Base-by-base conservation (phyloP, 139 green algal species). In the Coelastrella sp. region DNA sequence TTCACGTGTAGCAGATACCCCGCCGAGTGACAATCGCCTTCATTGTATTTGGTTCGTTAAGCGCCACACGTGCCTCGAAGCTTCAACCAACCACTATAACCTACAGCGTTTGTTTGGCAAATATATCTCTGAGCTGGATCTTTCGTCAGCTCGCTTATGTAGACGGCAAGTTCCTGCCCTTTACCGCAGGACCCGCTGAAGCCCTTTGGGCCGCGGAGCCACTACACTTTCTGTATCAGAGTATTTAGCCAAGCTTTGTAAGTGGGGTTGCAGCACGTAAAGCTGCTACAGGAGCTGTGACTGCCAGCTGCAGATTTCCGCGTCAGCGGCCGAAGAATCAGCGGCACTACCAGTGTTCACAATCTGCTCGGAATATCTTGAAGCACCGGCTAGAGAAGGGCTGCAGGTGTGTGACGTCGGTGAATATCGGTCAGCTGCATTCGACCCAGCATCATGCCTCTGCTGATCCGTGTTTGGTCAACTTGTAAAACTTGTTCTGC, bases 201-300 rank as follows among this genome's bases (percentile, higher is more conserved):
- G 59, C 90, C 90, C 66, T 76, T 47, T 47, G 32, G 82, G 3
- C 89, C 95, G 59, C 74, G 95, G 19, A 71, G 89, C n/a, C 71
- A 77, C 5, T 90, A 14, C 16, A 71, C 4, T 7, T 14, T 71
- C 64, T 10, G 61, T 71, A 4, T 7, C 64, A 71, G 16, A 20
- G 64, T 47, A 47, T 47, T 47, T 47, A 47, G 32, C 32, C 32
- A 47, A 47, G 16, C 4, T 71, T 71, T 14, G 3, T 71, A 71
- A 11, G 13, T 71, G 3, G 16, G 13, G 64, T 11, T 14, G 16
- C 64, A 71, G 13, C 16, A 11, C 64, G 16, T 71, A 14, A 11
- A 71, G 16, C 13, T 71, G 3, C 13, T 71, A 11, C 13, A 14
- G 11, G 11, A 20, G 64, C 3, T 14, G 13, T 71, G 64, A 71